A percentile compares a stretch with the other conserved stretches of the same genome.
Evolutionary conservation across 352 stramenopile genomes (phyloP).

Genomic region (Phytophthora hibernalis): DNA sequence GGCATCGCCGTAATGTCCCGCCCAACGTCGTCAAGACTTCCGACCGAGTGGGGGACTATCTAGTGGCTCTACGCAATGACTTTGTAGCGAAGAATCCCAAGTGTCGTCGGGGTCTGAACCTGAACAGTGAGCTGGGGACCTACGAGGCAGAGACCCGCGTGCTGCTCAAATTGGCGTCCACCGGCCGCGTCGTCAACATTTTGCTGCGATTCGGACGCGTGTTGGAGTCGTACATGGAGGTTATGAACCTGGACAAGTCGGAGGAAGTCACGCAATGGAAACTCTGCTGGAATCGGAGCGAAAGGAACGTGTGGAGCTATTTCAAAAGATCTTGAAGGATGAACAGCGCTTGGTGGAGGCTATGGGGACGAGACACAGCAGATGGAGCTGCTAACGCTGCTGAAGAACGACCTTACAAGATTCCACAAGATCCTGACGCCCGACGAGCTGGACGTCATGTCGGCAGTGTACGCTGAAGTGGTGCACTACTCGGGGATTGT

Average conservation of each 20-base stretch:
- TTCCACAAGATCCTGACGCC: conserved; percentile 21
- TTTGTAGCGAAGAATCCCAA: conserved; percentile 6
- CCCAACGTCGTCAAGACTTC: conserved; percentile 9
- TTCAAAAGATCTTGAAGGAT: conserved; percentile 16
- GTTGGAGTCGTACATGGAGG: conserved; percentile 27
- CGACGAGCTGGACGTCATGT: conserved; percentile 34
- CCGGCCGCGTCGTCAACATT: conserved; percentile 20
- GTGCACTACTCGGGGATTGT: conserved; percentile 26
- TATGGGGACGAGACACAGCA: conserved; percentile 33
- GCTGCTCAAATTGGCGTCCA: conserved; percentile 29
- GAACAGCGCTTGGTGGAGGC: conserved; percentile 17
- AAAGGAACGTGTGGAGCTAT: conserved; percentile 20
- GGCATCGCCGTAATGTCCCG: conserved; percentile 14
- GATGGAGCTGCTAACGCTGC: conserved; percentile 33
- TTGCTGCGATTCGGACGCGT: conserved; percentile 23
- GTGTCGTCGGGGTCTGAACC: conserved; percentile 18
- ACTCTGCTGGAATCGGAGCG: conserved; percentile 21
- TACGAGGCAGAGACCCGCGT: conserved; percentile 29
- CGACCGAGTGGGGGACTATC: conserved; percentile 34
- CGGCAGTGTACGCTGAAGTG: conserved; percentile 26
- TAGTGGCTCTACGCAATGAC: conserved; percentile 29
- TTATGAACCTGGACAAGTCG: conserved; percentile 18
- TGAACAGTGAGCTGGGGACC: conserved; percentile 14
- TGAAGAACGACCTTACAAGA: conserved; percentile 21
- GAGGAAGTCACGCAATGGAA: conserved; percentile 24